Base-by-base conservation (phyloP, 768 basidiomycete genomes). In the Sistotremastrum suecicum region DNA sequence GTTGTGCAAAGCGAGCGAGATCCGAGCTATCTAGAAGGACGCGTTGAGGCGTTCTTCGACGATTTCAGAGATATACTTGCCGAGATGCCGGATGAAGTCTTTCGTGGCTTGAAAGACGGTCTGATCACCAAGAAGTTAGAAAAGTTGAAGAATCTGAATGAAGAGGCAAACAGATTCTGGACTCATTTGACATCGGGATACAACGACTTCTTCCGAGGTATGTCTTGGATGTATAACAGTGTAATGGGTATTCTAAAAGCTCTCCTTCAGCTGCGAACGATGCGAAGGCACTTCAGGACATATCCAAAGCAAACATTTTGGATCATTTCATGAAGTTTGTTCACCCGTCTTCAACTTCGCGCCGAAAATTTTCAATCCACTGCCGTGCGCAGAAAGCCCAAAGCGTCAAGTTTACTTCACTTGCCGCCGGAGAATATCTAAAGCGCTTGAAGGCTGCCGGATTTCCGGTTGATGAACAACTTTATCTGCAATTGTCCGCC, bases 311-410 rank as follows among this genome's bases (percentile, higher is more conserved):
- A 3, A 87, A 95, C 33, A 66, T 98, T 34, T 51, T 87, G 29
- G 56, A 69, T 6, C 63, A 95, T 42, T 90, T 89, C 72, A 62
- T 72, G 37, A 64, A 68, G 10, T 72, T 72, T 45, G 75, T 88
- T 43, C 80, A 88, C 56, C 82, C 80, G 3, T 72, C 68, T 0
- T 85, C 86, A 0, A 50, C 66, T 31, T 71, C 67, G 2, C 79
- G 92, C 36, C 69, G 83, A 9, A 98, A 98, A 63, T 65, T 90
- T 43, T 89, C 91, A 1, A 68, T 87, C 41, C 94, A 92, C 51
- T 67, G 86, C 63, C 67, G 69, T 39, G 88, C 87, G 8, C 79
- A 78, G 56, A 82, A 9, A 39, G 10, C 9, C 5, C 44, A 11
- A 44, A 30, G 30, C 33, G 11, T 30, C 12, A 31, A 10, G 11